Evolutionary conservation across 2,329 filamentous ascomycete genomes (phyloP).

Genomic region (Phyllachora maydis): DNA sequence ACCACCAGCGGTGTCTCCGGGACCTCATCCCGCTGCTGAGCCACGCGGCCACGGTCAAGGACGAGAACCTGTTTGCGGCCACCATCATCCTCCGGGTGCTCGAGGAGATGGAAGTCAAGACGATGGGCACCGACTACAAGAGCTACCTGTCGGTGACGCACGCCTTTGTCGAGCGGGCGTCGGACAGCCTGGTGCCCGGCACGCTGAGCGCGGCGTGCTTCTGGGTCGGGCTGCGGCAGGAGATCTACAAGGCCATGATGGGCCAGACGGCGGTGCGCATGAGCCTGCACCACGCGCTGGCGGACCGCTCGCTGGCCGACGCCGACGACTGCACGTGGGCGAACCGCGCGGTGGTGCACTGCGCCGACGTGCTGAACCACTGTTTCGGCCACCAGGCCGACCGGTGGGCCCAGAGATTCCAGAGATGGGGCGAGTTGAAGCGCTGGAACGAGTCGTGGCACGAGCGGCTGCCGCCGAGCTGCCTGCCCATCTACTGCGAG

Average conservation of each 20-base stretch:
- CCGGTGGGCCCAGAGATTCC: constrained; percentile 11
- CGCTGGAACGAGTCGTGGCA: constrained; percentile 24
- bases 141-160: constrained; percentile 24
- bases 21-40: constrained; percentile 24
- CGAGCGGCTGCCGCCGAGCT: constrained; percentile 23
- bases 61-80: constrained; percentile 30
- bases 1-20: constrained; percentile 30
- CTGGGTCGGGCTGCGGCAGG: constrained; percentile 35
- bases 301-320: constrained; percentile 22
- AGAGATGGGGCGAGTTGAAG: constrained; percentile 20
- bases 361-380: constrained; percentile 41
- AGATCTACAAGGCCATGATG: constrained; percentile 34
- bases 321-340: constrained; percentile 34
- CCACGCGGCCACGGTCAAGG: constrained; percentile 15
- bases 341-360: constrained; percentile 38
- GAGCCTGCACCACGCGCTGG: constrained; percentile 25
- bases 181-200: constrained; percentile 16
- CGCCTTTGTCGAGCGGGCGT: constrained; percentile 16
- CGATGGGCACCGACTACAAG: constrained; percentile 20
- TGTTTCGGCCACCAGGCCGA: no score
- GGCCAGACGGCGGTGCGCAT: constrained; percentile 23
- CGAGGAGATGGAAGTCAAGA: constrained; percentile 26
- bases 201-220: constrained; percentile 29
- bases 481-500: constrained; percentile 28
- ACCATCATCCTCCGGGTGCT: constrained; percentile 34